Base-by-base conservation (phyloP, 345 rosid genomes). In the Eucalyptus marginata region DNA sequence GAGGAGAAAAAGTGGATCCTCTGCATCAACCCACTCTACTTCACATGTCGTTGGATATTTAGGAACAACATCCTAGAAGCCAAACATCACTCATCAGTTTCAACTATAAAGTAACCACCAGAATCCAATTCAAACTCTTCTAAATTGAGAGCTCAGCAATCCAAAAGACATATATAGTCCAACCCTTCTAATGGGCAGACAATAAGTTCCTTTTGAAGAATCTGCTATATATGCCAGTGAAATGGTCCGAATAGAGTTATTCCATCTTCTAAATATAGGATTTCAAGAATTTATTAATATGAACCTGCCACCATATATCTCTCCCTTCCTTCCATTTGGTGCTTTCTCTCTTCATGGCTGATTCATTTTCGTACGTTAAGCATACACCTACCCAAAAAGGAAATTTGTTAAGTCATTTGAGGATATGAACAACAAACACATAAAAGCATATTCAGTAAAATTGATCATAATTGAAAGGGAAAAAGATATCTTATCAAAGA, bases 11-110 rank as follows among this genome's bases (percentile, higher is more conserved):
- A 96, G 92, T 66, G 99, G 97, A 95, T 96, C 99, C 95, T 97
- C 99, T 7, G 99, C 99, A 94, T 98, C 99, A 93, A 97, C 96
- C 99, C 99, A 98, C 94, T 96, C 98, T 80, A 97, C 96, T 36
- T 93, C 98, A 92, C 99, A 98, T 7, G 93, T 92, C 25, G 96
- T 94, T 87, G 99, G 96, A 93, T 93, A 98, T 86, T 94, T 93
- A 59, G 97, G 96, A 88, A 98, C 90, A 87, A 96, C 93, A 90
- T 98, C 99, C 99, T 98, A 92, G 86, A 88, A 87, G 51, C 89
- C 80, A 89, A 22, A 59, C 68, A 88, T 49, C 56, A 10, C 36
- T 86, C 85, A 90, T 90, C 90, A 90, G 84, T 87, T 83, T 76
- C 84, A 40, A 76, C 84, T 20, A 76, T 76, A 76, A 76, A 76